A percentile compares a stretch with the other conserved stretches of the same genome.
phyloP scores from a whole-genome alignment of 768 basidiomycete species.

The Tephrocybe sp. region DNA sequence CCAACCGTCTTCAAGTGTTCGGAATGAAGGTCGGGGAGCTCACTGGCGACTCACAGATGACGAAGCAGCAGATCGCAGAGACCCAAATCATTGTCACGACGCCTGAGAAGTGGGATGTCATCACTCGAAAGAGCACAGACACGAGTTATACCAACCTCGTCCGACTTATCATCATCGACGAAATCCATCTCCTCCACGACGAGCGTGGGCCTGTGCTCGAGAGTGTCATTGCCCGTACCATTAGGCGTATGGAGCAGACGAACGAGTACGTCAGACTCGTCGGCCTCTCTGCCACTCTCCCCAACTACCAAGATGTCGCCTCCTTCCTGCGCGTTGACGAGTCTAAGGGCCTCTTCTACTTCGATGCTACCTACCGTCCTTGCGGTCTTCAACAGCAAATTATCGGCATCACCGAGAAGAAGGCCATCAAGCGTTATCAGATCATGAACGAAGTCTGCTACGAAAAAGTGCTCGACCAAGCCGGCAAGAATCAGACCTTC shows the following conservation, averaged over 20 bases:
- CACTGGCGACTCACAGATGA: conserved; percentile 97
- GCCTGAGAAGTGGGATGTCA: conserved; percentile 99
- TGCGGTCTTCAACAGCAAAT: conserved; percentile 96
- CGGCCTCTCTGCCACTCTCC: conserved; percentile 95
- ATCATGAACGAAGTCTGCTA: conserved; percentile 99
- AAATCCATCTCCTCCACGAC: conserved; percentile 96
- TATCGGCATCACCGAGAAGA: conserved; percentile 97
- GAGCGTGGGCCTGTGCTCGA: conserved; percentile 97
- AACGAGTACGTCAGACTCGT: conserved; percentile 90
- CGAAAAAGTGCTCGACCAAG: conserved; percentile 95
- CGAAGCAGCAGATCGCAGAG: conserved; percentile 93
- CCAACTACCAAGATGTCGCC: conserved; percentile 97
- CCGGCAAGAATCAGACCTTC: conserved; percentile 82
- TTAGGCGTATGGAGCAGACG: conserved; percentile 93
- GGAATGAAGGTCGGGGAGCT: conserved; percentile 91
- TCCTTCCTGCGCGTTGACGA: conserved; percentile 94
- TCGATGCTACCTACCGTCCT: conserved; percentile 91
- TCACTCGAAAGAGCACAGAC: conserved; percentile 96
- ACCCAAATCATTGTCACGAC: conserved; percentile 99
- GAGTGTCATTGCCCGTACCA: conserved; percentile 84
- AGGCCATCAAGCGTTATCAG: conserved; percentile 97
- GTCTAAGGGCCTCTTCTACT: conserved; percentile 92
- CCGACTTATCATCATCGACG: conserved; percentile 94
- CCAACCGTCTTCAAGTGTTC: conserved; percentile 60
- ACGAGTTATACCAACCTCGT: conserved; percentile 97